phyloP scores from a whole-genome alignment of 2,329 filamentous ascomycete genomes.

The Fusarium vanettenii region DNA sequence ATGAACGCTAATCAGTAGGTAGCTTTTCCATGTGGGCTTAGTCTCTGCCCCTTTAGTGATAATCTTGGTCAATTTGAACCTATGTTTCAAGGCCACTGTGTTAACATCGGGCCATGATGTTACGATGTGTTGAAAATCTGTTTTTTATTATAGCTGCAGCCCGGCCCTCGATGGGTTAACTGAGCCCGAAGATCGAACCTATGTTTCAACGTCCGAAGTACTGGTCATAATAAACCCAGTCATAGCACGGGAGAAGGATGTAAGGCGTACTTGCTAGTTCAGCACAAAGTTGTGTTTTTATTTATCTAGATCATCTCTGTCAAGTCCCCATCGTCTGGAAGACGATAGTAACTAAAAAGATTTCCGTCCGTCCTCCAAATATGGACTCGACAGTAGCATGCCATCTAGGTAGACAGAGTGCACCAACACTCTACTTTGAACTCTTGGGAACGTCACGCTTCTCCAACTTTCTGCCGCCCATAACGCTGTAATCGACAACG shows the following conservation, averaged over 20 bases:
- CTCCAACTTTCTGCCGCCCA: neutral
- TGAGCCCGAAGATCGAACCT: too few species aligned
- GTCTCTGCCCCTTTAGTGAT: neutral
- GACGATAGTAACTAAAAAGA: neutral
- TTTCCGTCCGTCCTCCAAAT: neutral
- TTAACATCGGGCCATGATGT: too few species aligned
- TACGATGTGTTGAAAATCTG: too few species aligned
- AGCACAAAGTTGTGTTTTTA: neutral
- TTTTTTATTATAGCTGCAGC: too few species aligned
- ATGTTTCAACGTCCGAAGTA: neutral
- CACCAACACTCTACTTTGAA: neutral
- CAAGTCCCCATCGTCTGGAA: neutral
- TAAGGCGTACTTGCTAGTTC: neutral
- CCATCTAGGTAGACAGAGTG: neutral
- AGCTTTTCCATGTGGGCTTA: too few species aligned
- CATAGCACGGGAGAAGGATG: neutral
- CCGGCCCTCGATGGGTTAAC: too few species aligned
- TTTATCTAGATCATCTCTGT: neutral
- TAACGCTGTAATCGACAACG: neutral
- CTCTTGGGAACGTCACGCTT: neutral
- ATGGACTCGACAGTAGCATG: neutral
- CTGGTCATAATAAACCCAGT: neutral
- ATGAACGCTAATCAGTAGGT: too few species aligned
- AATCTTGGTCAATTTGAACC: neutral
- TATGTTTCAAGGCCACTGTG: neutral